A percentile compares a stretch with the other conserved stretches of the same genome.
These are phyloP conservation scores for Boechera stricta DNA, from an alignment of 345 rosid species.

Conservation along the genomic window DNA sequence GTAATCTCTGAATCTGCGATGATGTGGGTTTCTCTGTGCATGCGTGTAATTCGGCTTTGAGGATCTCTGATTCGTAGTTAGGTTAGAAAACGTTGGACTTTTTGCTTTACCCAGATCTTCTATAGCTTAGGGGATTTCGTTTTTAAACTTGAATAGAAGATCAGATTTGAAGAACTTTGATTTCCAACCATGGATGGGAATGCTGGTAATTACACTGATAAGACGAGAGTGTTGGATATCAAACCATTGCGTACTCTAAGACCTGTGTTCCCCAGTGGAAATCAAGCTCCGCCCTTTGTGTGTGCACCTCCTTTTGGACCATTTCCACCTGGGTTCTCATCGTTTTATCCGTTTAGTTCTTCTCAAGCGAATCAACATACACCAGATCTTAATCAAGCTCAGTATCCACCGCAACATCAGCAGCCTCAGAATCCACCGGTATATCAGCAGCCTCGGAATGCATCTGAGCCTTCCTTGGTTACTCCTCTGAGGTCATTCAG, in stretches of 20 bases:
- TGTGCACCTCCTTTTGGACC: conserved; percentile 61
- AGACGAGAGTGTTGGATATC: conserved; percentile 72
- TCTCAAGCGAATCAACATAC: conserved; percentile 39
- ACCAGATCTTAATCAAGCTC: conserved; percentile 54
- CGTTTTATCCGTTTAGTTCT: conserved; percentile 66
- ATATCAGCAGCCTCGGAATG: conserved; percentile 31
- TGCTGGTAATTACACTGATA: conserved; percentile 53
- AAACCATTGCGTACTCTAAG: conserved; percentile 73
- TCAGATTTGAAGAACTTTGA: not conserved
- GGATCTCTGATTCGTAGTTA: conserved; percentile 21
- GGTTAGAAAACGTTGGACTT: conserved; percentile 23
- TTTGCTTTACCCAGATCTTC: conserved; percentile 28
- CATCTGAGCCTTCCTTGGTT: conserved; percentile 37
- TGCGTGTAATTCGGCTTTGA: conserved; percentile 17
- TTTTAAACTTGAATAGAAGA: not conserved
- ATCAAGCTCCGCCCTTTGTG: conserved; percentile 57
- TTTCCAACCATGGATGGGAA: conserved; percentile 54
- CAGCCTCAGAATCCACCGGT: conserved; percentile 5
- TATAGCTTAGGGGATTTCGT: not conserved
- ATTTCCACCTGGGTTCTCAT: conserved; percentile 69
- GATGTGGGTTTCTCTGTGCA: conserved; percentile 30
- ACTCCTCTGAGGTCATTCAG: conserved; percentile 66
- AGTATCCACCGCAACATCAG: conserved; percentile 37
- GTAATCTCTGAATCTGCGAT: conserved; percentile 17
- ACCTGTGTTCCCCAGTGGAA: conserved; percentile 59